phyloP scores from a whole-genome alignment of 306 rosid genomes.

The Gynostemma pentaphyllum region DNA sequence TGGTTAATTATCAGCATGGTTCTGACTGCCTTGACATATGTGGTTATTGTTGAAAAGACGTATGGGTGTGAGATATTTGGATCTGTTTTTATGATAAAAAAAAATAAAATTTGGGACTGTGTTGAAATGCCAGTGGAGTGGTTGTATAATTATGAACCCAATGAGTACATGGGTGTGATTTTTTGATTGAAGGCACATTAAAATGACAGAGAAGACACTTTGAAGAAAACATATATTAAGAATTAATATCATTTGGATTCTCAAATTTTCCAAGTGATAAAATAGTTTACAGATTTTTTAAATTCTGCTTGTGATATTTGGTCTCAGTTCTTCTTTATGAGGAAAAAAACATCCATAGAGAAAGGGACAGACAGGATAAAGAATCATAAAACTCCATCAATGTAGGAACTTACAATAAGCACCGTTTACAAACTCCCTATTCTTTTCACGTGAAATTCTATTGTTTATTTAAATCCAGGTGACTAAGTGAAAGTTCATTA shows the following conservation, averaged over 20 bases:
- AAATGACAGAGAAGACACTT: background rate
- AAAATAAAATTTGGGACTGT: background rate
- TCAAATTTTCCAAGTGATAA: background rate
- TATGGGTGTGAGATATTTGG: background rate
- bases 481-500: background rate
- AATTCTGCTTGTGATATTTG: background rate
- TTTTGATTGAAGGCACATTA: background rate
- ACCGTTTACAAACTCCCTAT: background rate
- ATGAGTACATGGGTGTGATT: background rate
- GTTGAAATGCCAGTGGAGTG: background rate
- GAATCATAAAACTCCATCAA: background rate
- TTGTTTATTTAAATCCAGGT: background rate
- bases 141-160: background rate
- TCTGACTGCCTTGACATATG: background rate
- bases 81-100: background rate
- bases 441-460: background rate
- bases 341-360: background rate
- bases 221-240: background rate
- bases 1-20: background rate
- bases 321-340: background rate
- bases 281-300: background rate
- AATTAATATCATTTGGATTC: background rate
- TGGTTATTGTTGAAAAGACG: background rate
- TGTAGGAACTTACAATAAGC: background rate
- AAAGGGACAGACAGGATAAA: background rate